phyloP scores from a whole-genome alignment of 139 green algal species.

The Dunaliella sp. region DNA sequence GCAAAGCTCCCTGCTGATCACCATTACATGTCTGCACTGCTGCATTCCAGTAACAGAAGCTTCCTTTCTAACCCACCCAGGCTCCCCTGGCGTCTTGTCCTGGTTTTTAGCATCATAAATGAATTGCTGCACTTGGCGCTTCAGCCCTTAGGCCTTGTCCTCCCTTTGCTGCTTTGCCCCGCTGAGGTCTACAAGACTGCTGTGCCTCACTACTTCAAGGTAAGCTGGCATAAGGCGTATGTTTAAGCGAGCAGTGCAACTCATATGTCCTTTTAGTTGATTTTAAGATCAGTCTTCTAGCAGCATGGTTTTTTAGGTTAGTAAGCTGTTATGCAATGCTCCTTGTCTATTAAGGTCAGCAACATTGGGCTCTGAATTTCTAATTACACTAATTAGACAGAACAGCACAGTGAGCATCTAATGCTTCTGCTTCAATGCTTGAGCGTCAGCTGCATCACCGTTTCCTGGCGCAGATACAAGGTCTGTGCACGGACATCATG shows the following conservation, averaged over 20 bases:
- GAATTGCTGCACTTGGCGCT: neutral
- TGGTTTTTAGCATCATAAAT: neutral
- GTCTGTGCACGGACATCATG: no score
- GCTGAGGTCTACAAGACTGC: constrained; percentile 6
- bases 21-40: neutral
- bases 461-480: no score
- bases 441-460: no score
- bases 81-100: neutral
- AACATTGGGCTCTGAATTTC: no score
- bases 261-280: neutral
- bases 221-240: neutral
- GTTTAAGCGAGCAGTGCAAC: no score
- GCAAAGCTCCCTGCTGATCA: neutral
- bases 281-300: neutral
- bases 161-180: neutral
- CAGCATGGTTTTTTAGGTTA: neutral
- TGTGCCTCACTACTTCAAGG: constrained; percentile 12
- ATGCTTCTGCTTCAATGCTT: no score
- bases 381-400: no score
- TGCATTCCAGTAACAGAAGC: neutral
- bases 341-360: no score
- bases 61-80: no score
- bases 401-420: no score
- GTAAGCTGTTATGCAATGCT: neutral
- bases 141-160: neutral